These are phyloP conservation scores for Geranomyces michiganensis DNA, from an alignment of 192 early-diverging fungal species.

Conservation along the genomic window DNA sequence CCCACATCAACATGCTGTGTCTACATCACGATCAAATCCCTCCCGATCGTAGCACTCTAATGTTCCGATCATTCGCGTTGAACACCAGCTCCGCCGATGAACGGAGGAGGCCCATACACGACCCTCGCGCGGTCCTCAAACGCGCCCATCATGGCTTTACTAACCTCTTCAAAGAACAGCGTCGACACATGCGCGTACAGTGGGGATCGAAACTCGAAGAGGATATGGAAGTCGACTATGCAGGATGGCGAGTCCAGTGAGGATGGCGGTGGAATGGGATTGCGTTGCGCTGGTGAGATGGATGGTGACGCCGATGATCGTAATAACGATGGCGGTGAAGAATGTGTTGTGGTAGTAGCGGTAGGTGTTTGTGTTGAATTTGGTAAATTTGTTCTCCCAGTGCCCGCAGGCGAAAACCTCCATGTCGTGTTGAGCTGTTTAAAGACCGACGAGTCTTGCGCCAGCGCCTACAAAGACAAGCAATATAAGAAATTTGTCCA, in stretches of 20 bases:
- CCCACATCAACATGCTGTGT: too few relatives aligned
- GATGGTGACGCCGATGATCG: slow-evolving; percentile 9
- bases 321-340: slow-evolving; percentile 1
- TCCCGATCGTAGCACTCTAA: too few relatives aligned
- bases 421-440: slow-evolving; percentile 67
- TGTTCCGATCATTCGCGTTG: too few relatives aligned
- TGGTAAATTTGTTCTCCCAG: slow-evolving; percentile 36
- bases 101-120: slow-evolving; percentile 47
- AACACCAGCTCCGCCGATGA: too few relatives aligned
- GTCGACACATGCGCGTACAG: slow-evolving; percentile 80
- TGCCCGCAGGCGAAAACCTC: slow-evolving; percentile 54
- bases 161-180: slow-evolving; percentile 79
- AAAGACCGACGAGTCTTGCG: slow-evolving; percentile 65
- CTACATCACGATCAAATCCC: too few relatives aligned
- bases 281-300: too few relatives aligned
- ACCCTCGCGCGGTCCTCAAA: slow-evolving; percentile 62
- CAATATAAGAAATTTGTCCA: too few relatives aligned
- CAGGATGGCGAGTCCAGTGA: slow-evolving; percentile 35
- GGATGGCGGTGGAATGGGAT: slow-evolving; percentile 23
- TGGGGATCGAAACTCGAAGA: slow-evolving; percentile 80
- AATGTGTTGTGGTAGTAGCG: slow-evolving; percentile 34
- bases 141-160: slow-evolving; percentile 69
- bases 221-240: slow-evolving; percentile 72
- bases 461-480: slow-evolving; percentile 51
- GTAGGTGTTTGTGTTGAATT: slow-evolving; percentile 67